Conservation (phyloP, 306 rosid genomes). For the Rosa multiflora region DNA sequence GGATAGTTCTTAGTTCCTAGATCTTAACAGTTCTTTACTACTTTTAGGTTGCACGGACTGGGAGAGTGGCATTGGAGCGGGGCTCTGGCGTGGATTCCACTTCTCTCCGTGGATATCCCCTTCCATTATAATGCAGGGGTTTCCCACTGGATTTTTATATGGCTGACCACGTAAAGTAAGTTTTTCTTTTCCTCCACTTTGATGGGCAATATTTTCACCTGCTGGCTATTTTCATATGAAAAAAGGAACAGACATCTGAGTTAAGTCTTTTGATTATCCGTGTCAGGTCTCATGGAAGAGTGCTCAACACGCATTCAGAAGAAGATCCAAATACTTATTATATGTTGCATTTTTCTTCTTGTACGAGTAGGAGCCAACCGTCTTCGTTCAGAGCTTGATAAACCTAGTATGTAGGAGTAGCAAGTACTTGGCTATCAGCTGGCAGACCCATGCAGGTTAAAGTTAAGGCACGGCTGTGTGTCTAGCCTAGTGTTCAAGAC, state of each 20-base stretch:
- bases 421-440: background rate
- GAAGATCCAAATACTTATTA: background rate
- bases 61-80: conserved; percentile 54
- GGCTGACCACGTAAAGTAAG: conserved; percentile 10
- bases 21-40: background rate
- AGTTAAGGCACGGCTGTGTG: background rate
- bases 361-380: background rate
- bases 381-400: no score
- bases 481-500: background rate
- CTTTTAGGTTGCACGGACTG: conserved; percentile 60
- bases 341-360: background rate
- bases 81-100: conserved; percentile 63
- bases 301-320: background rate
- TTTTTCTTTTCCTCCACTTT: background rate
- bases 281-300: conserved; percentile 2
- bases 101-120: conserved; percentile 52
- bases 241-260: background rate
- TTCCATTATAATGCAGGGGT: conserved; percentile 32
- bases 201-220: background rate
- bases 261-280: background rate
- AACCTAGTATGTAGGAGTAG: background rate
- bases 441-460: background rate
- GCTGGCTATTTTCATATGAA: background rate
- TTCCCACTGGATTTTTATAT: background rate
- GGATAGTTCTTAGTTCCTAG: background rate